Percentiles rank a stretch among this genome's conserved stretches.
Evolutionary conservation across 768 basidiomycete genomes (phyloP).

Genomic region (Xerocomellus intermedius): DNA sequence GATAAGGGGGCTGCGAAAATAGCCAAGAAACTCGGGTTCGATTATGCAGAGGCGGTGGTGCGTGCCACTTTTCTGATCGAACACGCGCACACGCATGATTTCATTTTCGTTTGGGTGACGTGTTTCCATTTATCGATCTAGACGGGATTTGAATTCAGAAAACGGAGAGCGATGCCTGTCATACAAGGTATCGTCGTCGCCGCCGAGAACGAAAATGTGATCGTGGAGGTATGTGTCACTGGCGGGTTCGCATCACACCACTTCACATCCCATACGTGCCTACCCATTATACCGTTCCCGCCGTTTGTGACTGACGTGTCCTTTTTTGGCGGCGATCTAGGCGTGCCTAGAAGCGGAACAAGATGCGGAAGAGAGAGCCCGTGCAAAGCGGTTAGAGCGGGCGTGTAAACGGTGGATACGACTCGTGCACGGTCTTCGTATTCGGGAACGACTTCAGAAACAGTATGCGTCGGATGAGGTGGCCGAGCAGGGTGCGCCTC

Average conservation of each 20-base stretch:
- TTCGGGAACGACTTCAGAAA: slow-evolving; percentile 77
- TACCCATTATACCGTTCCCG: neutral
- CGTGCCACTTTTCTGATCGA: slow-evolving; percentile 34
- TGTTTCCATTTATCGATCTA: slow-evolving; percentile 32
- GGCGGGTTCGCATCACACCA: slow-evolving; percentile 3
- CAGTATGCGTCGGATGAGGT: slow-evolving; percentile 53
- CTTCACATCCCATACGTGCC: neutral
- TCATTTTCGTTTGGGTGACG: slow-evolving; percentile 1
- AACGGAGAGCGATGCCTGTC: slow-evolving; percentile 82
- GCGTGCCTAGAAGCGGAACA: slow-evolving; percentile 84
- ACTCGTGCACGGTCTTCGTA: slow-evolving; percentile 83
- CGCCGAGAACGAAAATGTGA: slow-evolving; percentile 65
- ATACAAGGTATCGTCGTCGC: slow-evolving; percentile 87
- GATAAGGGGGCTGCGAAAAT: slow-evolving; percentile 88
- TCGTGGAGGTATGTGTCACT: slow-evolving; percentile 65
- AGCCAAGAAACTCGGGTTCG: slow-evolving; percentile 81
- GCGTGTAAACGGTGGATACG: slow-evolving; percentile 86
- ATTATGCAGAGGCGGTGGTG: slow-evolving; percentile 95
- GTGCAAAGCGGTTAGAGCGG: slow-evolving; percentile 71
- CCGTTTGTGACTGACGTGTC: slow-evolving; percentile 7
- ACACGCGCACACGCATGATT: neutral
- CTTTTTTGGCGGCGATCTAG: slow-evolving; percentile 39
- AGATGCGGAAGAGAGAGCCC: slow-evolving; percentile 73
- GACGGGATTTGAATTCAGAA: slow-evolving; percentile 97
- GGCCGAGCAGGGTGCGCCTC: neutral